phyloP scores from a whole-genome alignment of 75 land plant genomes.

The Chamaecyparis obtusa region DNA sequence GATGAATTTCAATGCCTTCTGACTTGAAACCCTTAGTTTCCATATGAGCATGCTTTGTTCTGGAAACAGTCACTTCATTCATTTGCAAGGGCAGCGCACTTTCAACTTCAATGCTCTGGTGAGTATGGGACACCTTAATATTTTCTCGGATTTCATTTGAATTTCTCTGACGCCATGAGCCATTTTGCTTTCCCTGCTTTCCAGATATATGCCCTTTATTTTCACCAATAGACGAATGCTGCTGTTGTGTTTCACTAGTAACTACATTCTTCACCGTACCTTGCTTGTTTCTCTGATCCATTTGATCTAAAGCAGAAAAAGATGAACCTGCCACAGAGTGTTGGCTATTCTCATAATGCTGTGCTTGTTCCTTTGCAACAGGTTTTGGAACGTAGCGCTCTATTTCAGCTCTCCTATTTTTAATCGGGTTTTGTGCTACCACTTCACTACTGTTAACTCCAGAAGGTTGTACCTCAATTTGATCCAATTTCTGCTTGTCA shows the following conservation, averaged over 20 bases:
- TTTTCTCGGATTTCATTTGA: conserved; percentile 15
- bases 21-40: conserved; percentile 1
- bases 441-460: conserved; percentile 9
- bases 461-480: neutral
- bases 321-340: conserved; percentile 8
- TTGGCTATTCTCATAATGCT: conserved; percentile 23
- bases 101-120: neutral
- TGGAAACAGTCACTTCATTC: neutral
- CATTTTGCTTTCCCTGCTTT: conserved; percentile 34
- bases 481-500: conserved; percentile 4
- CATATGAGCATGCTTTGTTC: neutral
- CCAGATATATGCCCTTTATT: conserved; percentile 21
- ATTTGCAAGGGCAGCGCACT: neutral
- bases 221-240: conserved; percentile 9
- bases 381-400: conserved; percentile 78
- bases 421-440: conserved; percentile 26
- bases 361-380: conserved; percentile 60
- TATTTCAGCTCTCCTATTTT: conserved; percentile 60
- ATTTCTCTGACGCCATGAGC: conserved; percentile 54
- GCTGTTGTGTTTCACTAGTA: conserved; percentile 5
- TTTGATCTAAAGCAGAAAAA: conserved; percentile 8
- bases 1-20: conserved; percentile 4
- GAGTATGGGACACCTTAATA: neutral
- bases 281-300: neutral
- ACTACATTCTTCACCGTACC: neutral